phyloP scores from a whole-genome alignment of 495 filamentous ascomycete genomes.

The Aspergillus homomorphus region DNA sequence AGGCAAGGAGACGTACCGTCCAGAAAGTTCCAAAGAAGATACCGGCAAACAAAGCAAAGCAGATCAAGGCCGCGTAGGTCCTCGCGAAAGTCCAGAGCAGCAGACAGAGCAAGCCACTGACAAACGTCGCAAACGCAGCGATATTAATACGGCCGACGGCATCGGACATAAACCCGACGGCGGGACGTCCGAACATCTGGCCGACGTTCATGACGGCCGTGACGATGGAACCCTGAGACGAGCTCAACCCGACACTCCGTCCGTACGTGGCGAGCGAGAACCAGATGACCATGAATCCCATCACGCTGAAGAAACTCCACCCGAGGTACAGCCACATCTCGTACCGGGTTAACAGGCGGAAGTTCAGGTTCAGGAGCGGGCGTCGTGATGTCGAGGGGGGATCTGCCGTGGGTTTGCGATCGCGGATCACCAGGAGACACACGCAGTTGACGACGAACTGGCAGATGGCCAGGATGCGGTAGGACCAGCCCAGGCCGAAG shows the following conservation, averaged over 20 bases:
- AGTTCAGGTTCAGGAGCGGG: slow-evolving; percentile 46
- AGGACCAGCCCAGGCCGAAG: slow-evolving; percentile 61
- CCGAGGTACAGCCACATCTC: slow-evolving; percentile 57
- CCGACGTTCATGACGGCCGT: slow-evolving; percentile 67
- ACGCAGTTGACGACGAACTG: slow-evolving; percentile 56
- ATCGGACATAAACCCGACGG: slow-evolving; percentile 68
- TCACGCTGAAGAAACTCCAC: slow-evolving; percentile 64
- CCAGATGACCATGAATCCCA: slow-evolving; percentile 69
- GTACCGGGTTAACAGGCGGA: slow-evolving; percentile 48
- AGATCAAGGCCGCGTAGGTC: slow-evolving; percentile 56
- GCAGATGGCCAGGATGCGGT: slow-evolving; percentile 64
- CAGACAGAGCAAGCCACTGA: slow-evolving; percentile 58
- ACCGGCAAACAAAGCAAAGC: slow-evolving; percentile 63
- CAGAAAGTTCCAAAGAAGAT: slow-evolving; percentile 68
- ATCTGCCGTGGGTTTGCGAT: too few relatives aligned
- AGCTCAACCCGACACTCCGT: slow-evolving; percentile 56
- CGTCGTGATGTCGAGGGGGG: slow-evolving; percentile 28
- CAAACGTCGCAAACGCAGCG: slow-evolving; percentile 56
- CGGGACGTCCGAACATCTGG: slow-evolving; percentile 60
- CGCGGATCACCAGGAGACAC: slow-evolving; percentile 57
- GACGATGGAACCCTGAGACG: slow-evolving; percentile 60
- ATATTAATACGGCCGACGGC: slow-evolving; percentile 64
- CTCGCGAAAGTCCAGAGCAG: slow-evolving; percentile 68
- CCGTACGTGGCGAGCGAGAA: slow-evolving; percentile 74
- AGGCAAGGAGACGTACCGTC: too few relatives aligned